Conservation (phyloP, 306 rosid genomes). For the Cicer cuneatum region DNA sequence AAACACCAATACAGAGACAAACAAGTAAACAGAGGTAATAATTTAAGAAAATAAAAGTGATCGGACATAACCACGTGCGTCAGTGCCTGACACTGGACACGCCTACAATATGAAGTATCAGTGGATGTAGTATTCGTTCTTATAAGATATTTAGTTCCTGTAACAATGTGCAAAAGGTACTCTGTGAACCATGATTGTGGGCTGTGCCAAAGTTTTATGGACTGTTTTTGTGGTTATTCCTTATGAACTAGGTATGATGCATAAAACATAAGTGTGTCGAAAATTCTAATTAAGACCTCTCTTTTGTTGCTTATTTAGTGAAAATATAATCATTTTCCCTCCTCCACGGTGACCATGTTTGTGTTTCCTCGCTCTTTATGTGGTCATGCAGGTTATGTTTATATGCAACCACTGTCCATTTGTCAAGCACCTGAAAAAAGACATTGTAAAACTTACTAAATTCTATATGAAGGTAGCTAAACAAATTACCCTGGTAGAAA, state of each 20-base stretch:
- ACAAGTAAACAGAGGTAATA: too few relatives aligned
- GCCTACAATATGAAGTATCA: not conserved
- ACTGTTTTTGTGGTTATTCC: conserved; percentile 24
- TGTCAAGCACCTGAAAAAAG: conserved; percentile 81
- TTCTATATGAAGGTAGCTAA: conserved; percentile 78
- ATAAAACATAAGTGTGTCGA: conserved; percentile 18
- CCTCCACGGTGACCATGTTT: conserved; percentile 2
- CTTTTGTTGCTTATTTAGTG: conserved; percentile 21
- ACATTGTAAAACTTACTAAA: conserved; percentile 73
- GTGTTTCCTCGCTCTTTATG: conserved; percentile 20
- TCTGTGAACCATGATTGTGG: conserved; percentile 6
- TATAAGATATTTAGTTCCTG: not conserved
- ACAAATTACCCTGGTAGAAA: conserved; percentile 11
- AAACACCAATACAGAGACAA: too few relatives aligned
- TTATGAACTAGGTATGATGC: conserved; percentile 20
- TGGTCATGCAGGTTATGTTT: conserved; percentile 87
- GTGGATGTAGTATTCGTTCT: not conserved
- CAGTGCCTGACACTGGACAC: not conserved
- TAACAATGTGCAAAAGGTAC: conserved; percentile 1
- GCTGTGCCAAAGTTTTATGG: conserved; percentile 15
- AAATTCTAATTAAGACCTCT: conserved; percentile 11
- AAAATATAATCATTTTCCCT: conserved; percentile 1
- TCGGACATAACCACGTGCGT: not conserved
- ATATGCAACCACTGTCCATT: conserved; percentile 97
- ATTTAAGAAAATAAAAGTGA: not conserved